These are phyloP conservation scores for Pestalotiopsis sp. DNA, from an alignment of 2,329 filamentous ascomycete species.

Conservation along the genomic window DNA sequence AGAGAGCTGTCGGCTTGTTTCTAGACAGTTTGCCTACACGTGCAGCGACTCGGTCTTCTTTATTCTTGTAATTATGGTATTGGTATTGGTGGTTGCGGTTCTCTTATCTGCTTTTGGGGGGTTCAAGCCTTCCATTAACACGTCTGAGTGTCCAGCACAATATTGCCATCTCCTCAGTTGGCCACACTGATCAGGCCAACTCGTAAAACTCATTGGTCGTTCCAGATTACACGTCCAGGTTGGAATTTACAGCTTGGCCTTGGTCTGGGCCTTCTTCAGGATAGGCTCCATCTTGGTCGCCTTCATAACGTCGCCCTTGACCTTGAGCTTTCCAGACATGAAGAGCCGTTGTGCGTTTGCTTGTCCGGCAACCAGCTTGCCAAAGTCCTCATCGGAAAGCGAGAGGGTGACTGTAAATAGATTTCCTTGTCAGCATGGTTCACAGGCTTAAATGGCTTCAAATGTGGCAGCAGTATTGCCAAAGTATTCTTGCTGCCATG, in stretches of 20 bases:
- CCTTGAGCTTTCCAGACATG: slow-evolving; percentile 98
- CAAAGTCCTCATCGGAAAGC: slow-evolving; percentile 86
- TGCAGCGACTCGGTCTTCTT: not conserved
- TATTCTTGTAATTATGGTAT: not conserved
- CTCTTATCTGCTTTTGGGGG: not conserved
- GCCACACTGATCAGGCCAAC: not conserved
- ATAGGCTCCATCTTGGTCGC: slow-evolving; percentile 95
- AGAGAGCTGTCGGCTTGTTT: not conserved
- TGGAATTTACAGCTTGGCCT: slow-evolving; percentile 74
- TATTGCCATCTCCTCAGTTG: not conserved
- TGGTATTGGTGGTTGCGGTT: not conserved
- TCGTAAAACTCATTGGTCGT: not conserved
- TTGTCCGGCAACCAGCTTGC: slow-evolving; percentile 79
- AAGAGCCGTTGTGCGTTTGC: slow-evolving; percentile 94
- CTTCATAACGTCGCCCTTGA: slow-evolving; percentile 99
- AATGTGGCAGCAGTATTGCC: too few species aligned
- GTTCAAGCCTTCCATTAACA: not conserved
- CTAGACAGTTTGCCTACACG: not conserved
- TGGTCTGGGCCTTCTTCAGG: slow-evolving; percentile 82
- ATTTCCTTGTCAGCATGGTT: not conserved
- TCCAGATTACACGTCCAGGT: not conserved
- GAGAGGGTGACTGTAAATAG: slow-evolving; percentile 73
- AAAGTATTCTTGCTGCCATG: not conserved
- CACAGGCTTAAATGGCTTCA: not conserved
- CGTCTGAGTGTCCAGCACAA: not conserved